phyloP scores from a whole-genome alignment of 2,329 filamentous ascomycete species.

The Pseudogymnoascus sp. region DNA sequence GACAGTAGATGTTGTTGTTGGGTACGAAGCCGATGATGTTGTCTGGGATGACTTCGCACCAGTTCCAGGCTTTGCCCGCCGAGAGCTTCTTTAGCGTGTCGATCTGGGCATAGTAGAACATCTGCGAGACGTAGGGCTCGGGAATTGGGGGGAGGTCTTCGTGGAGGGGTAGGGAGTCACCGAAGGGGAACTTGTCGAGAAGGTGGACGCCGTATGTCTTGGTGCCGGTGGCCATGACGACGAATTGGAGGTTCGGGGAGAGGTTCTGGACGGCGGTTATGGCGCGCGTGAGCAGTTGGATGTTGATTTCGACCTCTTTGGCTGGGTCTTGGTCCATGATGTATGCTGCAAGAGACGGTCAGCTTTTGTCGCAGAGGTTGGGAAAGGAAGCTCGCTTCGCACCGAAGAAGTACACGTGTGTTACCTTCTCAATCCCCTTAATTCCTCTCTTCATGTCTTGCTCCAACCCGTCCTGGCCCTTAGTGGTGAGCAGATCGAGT shows the following conservation, averaged over 20 bases:
- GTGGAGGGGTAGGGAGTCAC: conserved; percentile 29
- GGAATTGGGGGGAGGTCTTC: conserved; percentile 37
- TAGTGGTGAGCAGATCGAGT: conserved; percentile 32
- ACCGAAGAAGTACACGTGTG: conserved; percentile 36
- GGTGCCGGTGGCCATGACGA: conserved; percentile 37
- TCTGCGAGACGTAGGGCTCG: conserved; percentile 35
- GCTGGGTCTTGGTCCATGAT: conserved; percentile 15
- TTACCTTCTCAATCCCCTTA: conserved; percentile 33
- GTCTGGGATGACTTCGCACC: conserved; percentile 39
- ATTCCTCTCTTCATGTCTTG: conserved; percentile 24
- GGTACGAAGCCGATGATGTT: conserved; percentile 39
- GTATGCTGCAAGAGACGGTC: conserved; percentile 12
- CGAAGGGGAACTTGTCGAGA: conserved; percentile 21
- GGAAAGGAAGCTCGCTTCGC: not conserved
- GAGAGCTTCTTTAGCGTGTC: conserved; percentile 32
- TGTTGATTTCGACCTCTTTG: conserved; percentile 28
- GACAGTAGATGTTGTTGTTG: conserved; percentile 37
- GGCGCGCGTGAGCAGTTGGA: conserved; percentile 34
- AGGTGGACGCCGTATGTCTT: conserved; percentile 34
- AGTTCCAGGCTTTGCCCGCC: conserved; percentile 36
- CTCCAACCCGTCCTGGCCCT: conserved; percentile 25
- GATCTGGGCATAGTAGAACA: conserved; percentile 42
- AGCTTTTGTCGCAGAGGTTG: no score
- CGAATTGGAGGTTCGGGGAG: conserved; percentile 33
- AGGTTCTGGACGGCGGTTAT: conserved; percentile 34